A percentile compares a stretch with the other conserved stretches of the same genome.
phyloP scores from a whole-genome alignment of 805 yeast species.

The Candida peoriensis region DNA sequence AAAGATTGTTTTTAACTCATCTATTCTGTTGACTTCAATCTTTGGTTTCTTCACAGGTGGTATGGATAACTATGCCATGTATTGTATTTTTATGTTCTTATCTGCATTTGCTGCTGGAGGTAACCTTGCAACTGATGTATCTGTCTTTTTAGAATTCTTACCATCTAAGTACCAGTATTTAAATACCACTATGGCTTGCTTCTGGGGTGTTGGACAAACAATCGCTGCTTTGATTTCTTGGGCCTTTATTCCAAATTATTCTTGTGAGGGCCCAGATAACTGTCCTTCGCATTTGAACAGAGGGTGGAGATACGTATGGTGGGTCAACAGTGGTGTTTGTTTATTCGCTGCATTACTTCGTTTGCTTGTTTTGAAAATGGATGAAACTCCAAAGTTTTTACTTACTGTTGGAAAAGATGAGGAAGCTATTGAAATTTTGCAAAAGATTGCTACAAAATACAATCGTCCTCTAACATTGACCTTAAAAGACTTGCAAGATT shows the following conservation, averaged over 20 bases:
- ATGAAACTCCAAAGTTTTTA: slow-evolving; percentile 50
- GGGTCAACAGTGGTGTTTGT: slow-evolving; percentile 45
- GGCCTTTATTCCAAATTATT: slow-evolving; percentile 41
- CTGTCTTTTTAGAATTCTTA: slow-evolving; percentile 43
- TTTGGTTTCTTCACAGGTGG: slow-evolving; percentile 47
- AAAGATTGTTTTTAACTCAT: slow-evolving; percentile 41
- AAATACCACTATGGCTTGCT: slow-evolving; percentile 44
- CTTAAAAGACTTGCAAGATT: slow-evolving; percentile 36
- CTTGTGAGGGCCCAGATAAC: slow-evolving; percentile 38
- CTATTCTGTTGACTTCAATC: slow-evolving; percentile 38
- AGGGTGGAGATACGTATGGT: slow-evolving; percentile 57
- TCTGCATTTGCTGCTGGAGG: slow-evolving; percentile 46
- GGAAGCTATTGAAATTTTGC: slow-evolving; percentile 38
- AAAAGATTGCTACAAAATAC: slow-evolving; percentile 42
- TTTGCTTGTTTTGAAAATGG: slow-evolving; percentile 35
- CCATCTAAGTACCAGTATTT: slow-evolving; percentile 46
- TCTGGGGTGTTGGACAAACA: slow-evolving; percentile 57
- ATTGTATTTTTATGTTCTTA: slow-evolving; percentile 41
- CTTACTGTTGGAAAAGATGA: slow-evolving; percentile 44
- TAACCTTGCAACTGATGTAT: slow-evolving; percentile 44
- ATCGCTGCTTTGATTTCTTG: slow-evolving; percentile 43
- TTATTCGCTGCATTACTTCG: slow-evolving; percentile 41
- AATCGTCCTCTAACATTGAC: slow-evolving; percentile 36
- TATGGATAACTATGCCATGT: slow-evolving; percentile 41
- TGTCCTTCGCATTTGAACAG: slow-evolving; percentile 40